Evolutionary conservation across 129 eudicot genomes (phyloP).

Genomic region (Pseudognaphalium luteoalbum): DNA sequence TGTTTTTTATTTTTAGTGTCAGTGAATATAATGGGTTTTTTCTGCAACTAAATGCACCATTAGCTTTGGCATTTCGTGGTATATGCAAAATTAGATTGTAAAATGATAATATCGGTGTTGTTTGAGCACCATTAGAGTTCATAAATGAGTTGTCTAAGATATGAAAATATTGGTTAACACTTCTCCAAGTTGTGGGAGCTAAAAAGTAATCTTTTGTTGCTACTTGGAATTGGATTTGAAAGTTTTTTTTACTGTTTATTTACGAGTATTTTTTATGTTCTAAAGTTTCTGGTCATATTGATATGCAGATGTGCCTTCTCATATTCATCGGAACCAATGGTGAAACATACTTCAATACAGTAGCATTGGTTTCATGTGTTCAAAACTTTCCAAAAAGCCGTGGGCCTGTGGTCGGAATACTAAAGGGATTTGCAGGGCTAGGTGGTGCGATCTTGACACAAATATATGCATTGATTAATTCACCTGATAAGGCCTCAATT

Average conservation of each 20-base stretch:
- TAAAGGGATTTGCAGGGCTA: slow-evolving; percentile 92
- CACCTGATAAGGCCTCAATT: slow-evolving; percentile 79
- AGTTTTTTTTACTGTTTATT: background rate
- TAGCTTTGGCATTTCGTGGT: background rate
- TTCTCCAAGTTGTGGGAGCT: background rate
- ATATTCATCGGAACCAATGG: slow-evolving; percentile 91
- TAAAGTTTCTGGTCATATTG: slow-evolving; percentile 6
- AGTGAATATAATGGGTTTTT: background rate
- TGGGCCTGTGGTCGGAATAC: slow-evolving; percentile 84
- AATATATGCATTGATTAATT: slow-evolving; percentile 58
- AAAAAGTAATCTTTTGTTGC: background rate
- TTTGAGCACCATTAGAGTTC: background rate
- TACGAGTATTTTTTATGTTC: background rate
- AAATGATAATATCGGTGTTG: background rate
- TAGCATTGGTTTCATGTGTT: slow-evolving; percentile 87
- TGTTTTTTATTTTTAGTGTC: background rate
- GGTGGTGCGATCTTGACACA: slow-evolving; percentile 87
- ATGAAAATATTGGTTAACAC: background rate
- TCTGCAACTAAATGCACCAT: background rate
- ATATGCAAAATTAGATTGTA: background rate
- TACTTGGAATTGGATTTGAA: background rate
- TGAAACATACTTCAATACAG: slow-evolving; percentile 89
- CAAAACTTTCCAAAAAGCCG: slow-evolving; percentile 95
- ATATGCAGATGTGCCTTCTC: slow-evolving; percentile 79
- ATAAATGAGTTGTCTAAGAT: background rate